Conservation (phyloP, 176 grass and related monocot genomes). For the Alopecurus myosuroides region DNA sequence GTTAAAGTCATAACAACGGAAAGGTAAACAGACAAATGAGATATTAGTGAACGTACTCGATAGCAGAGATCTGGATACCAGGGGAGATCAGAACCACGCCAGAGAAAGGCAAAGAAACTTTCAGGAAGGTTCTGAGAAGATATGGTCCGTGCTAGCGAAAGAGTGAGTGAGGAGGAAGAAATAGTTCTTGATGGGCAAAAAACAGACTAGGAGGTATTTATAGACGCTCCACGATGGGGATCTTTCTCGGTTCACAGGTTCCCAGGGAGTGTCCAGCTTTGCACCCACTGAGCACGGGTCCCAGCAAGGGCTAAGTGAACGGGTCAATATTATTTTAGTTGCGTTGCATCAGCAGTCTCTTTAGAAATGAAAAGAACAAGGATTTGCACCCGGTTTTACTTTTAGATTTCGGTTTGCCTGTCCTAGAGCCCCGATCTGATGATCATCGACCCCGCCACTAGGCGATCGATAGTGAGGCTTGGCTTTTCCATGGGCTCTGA, state of each 20-base stretch:
- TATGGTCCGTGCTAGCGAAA: not conserved
- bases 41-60: not conserved
- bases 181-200: not conserved
- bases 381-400: not conserved
- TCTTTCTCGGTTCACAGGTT: not conserved
- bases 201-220: not conserved
- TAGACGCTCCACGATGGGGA: not conserved
- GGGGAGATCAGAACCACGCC: not conserved
- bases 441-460: not conserved
- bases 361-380: conserved; percentile 1
- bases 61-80: not conserved
- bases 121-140: not conserved
- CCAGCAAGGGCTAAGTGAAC: not conserved
- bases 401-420: not conserved
- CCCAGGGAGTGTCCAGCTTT: not conserved
- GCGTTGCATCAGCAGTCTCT: not conserved
- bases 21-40: not conserved
- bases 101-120: not conserved
- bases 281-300: not conserved
- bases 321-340: not conserved
- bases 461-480: not conserved
- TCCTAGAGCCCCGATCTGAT: not conserved
- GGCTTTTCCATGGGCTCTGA: not conserved
- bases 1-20: not conserved
- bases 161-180: conserved; percentile 9